A percentile compares a stretch with the other conserved stretches of the same genome.
Conservation (phyloP, 805 yeast genomes). For the Nadsonia fulvescens region DNA sequence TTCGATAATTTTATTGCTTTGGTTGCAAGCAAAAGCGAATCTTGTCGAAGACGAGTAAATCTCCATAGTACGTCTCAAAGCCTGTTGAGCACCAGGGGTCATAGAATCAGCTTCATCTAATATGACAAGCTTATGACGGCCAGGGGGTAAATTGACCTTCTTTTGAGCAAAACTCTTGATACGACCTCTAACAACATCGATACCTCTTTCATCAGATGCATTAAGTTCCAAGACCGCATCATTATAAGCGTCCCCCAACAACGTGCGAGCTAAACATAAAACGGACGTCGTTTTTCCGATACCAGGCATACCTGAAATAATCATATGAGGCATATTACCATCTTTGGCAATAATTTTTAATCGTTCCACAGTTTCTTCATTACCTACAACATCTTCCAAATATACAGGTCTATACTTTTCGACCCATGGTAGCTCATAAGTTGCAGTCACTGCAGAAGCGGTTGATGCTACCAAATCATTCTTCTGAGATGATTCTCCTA, state of each 20-base stretch:
- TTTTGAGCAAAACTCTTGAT: slow-evolving; percentile 95
- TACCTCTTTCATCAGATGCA: slow-evolving; percentile 95
- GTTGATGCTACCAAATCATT: no score
- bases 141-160: slow-evolving; percentile 70
- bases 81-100: slow-evolving; percentile 96
- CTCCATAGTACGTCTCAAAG: slow-evolving; percentile 88
- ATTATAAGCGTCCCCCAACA: slow-evolving; percentile 51
- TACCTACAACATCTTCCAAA: slow-evolving; percentile 80
- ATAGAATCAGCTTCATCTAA: slow-evolving; percentile 91
- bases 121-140: slow-evolving; percentile 82
- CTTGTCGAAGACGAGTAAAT: slow-evolving; percentile 87
- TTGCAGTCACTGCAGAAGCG: slow-evolving; percentile 15
- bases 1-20: slow-evolving; percentile 83
- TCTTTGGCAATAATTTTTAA: slow-evolving; percentile 70
- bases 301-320: slow-evolving; percentile 87
- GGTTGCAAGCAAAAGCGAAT: slow-evolving; percentile 97
- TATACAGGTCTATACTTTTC: slow-evolving; percentile 81
- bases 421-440: slow-evolving; percentile 39
- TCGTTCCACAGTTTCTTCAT: slow-evolving; percentile 74
- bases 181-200: slow-evolving; percentile 84
- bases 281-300: slow-evolving; percentile 94
- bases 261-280: slow-evolving; percentile 71
- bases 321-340: slow-evolving; percentile 95
- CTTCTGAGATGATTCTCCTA: no score
- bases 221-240: slow-evolving; percentile 86